phyloP scores from a whole-genome alignment of 148 eudicot genomes.

The Chenopodium suecicum region DNA sequence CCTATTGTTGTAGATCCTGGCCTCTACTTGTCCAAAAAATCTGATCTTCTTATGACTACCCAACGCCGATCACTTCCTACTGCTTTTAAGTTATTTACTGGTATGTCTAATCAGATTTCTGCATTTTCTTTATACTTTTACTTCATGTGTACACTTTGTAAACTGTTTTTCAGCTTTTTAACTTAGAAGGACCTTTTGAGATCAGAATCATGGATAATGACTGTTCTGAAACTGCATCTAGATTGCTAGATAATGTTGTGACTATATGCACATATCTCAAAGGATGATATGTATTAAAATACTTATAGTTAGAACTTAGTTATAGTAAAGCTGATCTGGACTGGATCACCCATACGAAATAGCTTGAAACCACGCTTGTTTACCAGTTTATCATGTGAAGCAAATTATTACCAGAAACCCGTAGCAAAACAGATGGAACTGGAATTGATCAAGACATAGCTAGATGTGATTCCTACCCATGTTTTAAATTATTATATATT shows the following conservation, averaged over 20 bases:
- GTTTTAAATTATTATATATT: no score
- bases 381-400: background rate
- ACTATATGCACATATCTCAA: background rate
- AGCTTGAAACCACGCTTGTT: background rate
- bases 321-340: background rate
- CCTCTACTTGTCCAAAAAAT: conserved; percentile 82
- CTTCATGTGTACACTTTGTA: background rate
- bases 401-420: background rate
- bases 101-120: conserved; percentile 34
- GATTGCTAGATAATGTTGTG: background rate
- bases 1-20: conserved; percentile 89
- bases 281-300: background rate
- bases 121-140: background rate
- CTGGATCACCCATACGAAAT: background rate
- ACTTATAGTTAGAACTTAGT: background rate
- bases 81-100: conserved; percentile 83
- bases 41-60: conserved; percentile 65
- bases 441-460: background rate
- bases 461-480: background rate
- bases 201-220: background rate
- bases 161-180: background rate
- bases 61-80: conserved; percentile 90
- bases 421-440: background rate
- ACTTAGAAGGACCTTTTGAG: background rate
- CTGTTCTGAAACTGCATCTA: background rate